Evolutionary conservation across 1,139 yeast genomes (phyloP).

Genomic region (Maudiozyma humilis): DNA sequence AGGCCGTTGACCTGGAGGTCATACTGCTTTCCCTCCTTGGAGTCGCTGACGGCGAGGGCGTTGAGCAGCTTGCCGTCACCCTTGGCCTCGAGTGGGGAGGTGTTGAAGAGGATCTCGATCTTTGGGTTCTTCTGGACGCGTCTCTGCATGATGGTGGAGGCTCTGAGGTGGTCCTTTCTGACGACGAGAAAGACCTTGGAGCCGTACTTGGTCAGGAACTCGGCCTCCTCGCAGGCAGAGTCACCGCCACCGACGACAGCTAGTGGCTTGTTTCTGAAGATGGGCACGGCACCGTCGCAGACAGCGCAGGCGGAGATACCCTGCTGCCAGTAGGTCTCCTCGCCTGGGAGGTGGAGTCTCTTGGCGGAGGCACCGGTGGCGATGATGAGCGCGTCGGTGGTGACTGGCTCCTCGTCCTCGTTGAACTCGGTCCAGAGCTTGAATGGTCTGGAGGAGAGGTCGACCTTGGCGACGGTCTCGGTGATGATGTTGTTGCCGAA

Average conservation of each 20-base stretch:
- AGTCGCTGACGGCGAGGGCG: slow-evolving; percentile 56
- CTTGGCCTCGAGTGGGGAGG: slow-evolving; percentile 78
- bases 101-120: slow-evolving; percentile 82
- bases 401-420: slow-evolving; percentile 80
- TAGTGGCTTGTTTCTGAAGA: slow-evolving; percentile 92
- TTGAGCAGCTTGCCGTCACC: slow-evolving; percentile 81
- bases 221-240: slow-evolving; percentile 98
- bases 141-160: slow-evolving; percentile 93
- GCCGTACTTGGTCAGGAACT: slow-evolving; percentile 91
- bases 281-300: slow-evolving; percentile 98
- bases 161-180: slow-evolving; percentile 89
- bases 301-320: slow-evolving; percentile 99
- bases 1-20: slow-evolving; percentile 81
- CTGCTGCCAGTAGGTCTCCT: slow-evolving; percentile 96
- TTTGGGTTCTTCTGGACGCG: slow-evolving; percentile 77
- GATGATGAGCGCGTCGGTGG: slow-evolving; percentile 84
- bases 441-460: slow-evolving; percentile 78
- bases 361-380: slow-evolving; percentile 98
- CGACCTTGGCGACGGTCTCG: slow-evolving; percentile 89
- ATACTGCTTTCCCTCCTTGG: slow-evolving; percentile 56
- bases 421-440: slow-evolving; percentile 94
- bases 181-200: slow-evolving; percentile 89
- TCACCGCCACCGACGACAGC: slow-evolving; percentile 99
- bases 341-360: slow-evolving; percentile 91
- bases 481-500: slow-evolving; percentile 93